Conservation (phyloP, 2,329 filamentous ascomycete genomes). For the Acrodontium crateriforme region DNA sequence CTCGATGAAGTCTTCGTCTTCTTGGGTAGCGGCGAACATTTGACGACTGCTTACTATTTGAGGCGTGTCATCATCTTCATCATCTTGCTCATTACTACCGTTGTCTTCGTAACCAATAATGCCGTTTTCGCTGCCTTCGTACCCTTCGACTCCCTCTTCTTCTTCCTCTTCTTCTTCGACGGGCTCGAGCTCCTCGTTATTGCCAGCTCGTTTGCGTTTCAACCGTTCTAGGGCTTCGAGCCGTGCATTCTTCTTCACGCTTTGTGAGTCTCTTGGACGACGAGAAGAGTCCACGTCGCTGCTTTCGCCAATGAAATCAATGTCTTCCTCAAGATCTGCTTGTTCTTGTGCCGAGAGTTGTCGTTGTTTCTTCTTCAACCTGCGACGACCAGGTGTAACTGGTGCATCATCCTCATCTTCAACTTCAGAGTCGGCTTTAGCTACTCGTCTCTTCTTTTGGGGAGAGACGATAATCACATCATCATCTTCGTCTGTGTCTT, state of each 20-base stretch:
- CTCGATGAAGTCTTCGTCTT: slow-evolving; percentile 50
- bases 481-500: slow-evolving; percentile 16
- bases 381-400: slow-evolving; percentile 13
- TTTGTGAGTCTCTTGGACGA: slow-evolving; percentile 15
- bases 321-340: slow-evolving; percentile 32
- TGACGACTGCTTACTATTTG: slow-evolving; percentile 21
- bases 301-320: slow-evolving; percentile 28
- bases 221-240: slow-evolving; percentile 30
- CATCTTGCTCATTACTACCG: slow-evolving; percentile 34
- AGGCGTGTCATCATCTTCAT: slow-evolving; percentile 41
- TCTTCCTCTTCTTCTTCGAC: slow-evolving; percentile 16
- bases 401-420: slow-evolving; percentile 12
- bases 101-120: slow-evolving; percentile 35
- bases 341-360: slow-evolving; percentile 20
- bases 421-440: slow-evolving; percentile 6
- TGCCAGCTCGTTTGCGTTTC: slow-evolving; percentile 27
- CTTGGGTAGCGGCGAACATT: slow-evolving; percentile 36
- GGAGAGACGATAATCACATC: slow-evolving; percentile 14
- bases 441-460: background rate
- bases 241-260: slow-evolving; percentile 22
- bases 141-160: slow-evolving; percentile 15
- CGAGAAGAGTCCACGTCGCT: slow-evolving; percentile 15
- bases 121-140: slow-evolving; percentile 18
- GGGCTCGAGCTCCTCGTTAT: slow-evolving; percentile 10
- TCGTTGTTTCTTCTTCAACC: slow-evolving; percentile 9